phyloP scores from a whole-genome alignment of 2,329 filamentous ascomycete genomes.

The Botrytis aclada region DNA sequence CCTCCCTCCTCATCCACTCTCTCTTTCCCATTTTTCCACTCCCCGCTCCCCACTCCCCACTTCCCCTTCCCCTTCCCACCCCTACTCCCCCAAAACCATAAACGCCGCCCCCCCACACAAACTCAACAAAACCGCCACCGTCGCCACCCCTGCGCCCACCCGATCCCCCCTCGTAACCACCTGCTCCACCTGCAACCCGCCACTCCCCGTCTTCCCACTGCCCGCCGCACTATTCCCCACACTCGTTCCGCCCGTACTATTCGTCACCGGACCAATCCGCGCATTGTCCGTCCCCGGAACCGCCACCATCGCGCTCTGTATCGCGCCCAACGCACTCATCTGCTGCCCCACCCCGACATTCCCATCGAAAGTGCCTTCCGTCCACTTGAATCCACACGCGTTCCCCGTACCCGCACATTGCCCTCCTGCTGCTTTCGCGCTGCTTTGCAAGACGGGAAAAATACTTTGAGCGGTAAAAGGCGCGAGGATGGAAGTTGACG shows the following conservation, averaged over 20 bases:
- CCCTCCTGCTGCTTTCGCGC: conserved; percentile 51
- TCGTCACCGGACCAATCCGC: conserved; percentile 41
- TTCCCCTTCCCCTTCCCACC: accelerated
- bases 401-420: conserved; percentile 58
- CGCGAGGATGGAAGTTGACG: conserved; percentile 59
- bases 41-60: too few species aligned
- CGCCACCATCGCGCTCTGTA: conserved; percentile 41
- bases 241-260: conserved; percentile 38
- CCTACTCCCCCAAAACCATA: conserved; percentile 20
- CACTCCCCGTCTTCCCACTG: background rate
- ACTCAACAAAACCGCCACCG: conserved; percentile 35
- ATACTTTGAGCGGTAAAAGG: conserved; percentile 55
- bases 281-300: conserved; percentile 34
- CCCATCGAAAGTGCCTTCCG: conserved; percentile 51
- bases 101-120: conserved; percentile 27
- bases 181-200: background rate
- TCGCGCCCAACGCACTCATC: conserved; percentile 66
- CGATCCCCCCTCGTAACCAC: conserved; percentile 40
- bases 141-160: conserved; percentile 44
- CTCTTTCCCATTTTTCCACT: accelerated
- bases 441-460: conserved; percentile 51
- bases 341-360: conserved; percentile 65
- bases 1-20: too few species aligned
- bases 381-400: conserved; percentile 62
- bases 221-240: conserved; percentile 30